A percentile compares a stretch with the other conserved stretches of the same genome.
phyloP scores from a whole-genome alignment of 495 filamentous ascomycete genomes.

The Melanomma pulvis-pyrius region DNA sequence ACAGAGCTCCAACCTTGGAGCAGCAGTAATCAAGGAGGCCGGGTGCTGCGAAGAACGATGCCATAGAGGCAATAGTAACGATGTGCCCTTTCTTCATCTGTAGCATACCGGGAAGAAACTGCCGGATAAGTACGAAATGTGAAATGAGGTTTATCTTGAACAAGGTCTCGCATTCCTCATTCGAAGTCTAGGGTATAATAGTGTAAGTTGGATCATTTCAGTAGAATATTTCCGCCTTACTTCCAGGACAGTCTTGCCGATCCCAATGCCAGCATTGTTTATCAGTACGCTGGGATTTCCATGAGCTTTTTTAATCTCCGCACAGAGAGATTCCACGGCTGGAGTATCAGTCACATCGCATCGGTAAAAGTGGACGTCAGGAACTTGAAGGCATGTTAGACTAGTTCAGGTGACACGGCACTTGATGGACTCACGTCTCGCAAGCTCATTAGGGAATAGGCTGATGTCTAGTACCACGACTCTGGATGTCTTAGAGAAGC shows the following conservation, averaged over 20 bases:
- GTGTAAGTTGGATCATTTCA: not conserved
- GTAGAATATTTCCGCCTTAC: slow-evolving; percentile 31
- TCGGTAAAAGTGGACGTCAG: slow-evolving; percentile 47
- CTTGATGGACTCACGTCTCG: not conserved
- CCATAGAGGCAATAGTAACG: slow-evolving; percentile 58
- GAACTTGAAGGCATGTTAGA: slow-evolving; percentile 7
- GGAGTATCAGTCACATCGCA: slow-evolving; percentile 57
- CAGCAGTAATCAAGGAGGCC: slow-evolving; percentile 58
- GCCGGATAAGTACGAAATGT: slow-evolving; percentile 58
- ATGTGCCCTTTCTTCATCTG: slow-evolving; percentile 61
- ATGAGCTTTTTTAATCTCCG: slow-evolving; percentile 39
- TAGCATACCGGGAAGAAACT: slow-evolving; percentile 64
- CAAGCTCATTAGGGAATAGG: slow-evolving; percentile 18
- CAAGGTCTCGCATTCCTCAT: slow-evolving; percentile 43
- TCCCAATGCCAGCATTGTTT: slow-evolving; percentile 56
- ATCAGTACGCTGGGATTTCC: slow-evolving; percentile 59
- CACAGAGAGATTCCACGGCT: slow-evolving; percentile 49
- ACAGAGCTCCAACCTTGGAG: slow-evolving; percentile 59
- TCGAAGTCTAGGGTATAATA: slow-evolving; percentile 46
- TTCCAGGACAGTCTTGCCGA: slow-evolving; percentile 51
- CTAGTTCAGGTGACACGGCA: not conserved
- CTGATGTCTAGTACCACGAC: slow-evolving; percentile 48
- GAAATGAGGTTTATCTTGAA: slow-evolving; percentile 62
- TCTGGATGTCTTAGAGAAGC: slow-evolving; percentile 51
- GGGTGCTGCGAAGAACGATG: slow-evolving; percentile 54